Evolutionary conservation across 1,284 basidiomycete species (phyloP).

Genomic region (Psilocybe mexicana): DNA sequence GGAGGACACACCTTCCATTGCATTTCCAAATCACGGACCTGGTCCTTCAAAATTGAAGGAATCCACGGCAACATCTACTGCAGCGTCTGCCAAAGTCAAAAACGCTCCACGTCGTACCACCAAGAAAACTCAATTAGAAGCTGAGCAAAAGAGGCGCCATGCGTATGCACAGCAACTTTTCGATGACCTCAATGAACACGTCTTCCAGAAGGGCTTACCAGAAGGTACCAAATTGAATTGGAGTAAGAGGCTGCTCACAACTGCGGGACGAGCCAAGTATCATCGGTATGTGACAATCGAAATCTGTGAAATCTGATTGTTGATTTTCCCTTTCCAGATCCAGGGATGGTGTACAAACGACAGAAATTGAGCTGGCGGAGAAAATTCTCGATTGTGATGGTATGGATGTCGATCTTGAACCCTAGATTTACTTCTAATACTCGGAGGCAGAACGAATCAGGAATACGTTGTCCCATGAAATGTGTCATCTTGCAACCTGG

Average conservation of each 20-base stretch:
- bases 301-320: background rate
- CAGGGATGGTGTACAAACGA: constrained; percentile 49
- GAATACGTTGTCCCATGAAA: constrained; percentile 82
- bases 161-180: constrained; percentile 72
- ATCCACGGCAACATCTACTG: background rate
- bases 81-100: background rate
- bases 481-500: constrained; percentile 88
- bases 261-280: constrained; percentile 78
- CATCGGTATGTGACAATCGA: constrained; percentile 44
- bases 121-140: constrained; percentile 47
- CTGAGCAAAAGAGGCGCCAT: constrained; percentile 47
- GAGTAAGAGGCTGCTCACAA: constrained; percentile 72
- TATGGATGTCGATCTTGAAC: constrained; percentile 27
- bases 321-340: constrained; percentile 35
- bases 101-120: constrained; percentile 30
- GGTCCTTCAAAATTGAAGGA: background rate
- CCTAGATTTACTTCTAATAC: background rate
- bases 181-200: constrained; percentile 74
- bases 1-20: background rate
- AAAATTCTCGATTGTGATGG: constrained; percentile 80
- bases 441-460: constrained; percentile 61
- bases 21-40: background rate
- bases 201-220: constrained; percentile 78
- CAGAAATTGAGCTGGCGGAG: constrained; percentile 71
- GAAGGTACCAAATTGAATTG: constrained; percentile 63